A percentile compares a stretch with the other conserved stretches of the same genome.
Conservation (phyloP, 176 grass and related monocot species). For the Bothriochloa decipiens region DNA sequence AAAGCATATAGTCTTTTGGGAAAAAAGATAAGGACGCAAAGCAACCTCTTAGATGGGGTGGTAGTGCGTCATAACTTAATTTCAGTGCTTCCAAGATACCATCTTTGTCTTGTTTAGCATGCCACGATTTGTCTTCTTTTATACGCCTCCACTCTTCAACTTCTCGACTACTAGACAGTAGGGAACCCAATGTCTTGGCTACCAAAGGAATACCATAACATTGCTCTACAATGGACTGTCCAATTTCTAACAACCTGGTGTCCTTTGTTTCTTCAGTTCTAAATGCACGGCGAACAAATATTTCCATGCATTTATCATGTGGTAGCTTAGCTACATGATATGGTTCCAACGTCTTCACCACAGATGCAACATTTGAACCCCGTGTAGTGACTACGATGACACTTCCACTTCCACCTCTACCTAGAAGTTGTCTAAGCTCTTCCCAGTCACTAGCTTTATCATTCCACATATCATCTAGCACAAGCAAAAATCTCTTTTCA, state of each 20-base stretch:
- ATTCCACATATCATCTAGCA: too few species aligned
- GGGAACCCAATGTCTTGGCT: constrained; percentile 14
- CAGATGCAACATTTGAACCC: too few species aligned
- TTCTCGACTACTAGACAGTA: background rate
- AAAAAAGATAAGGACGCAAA: background rate
- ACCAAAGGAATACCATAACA: constrained; percentile 8
- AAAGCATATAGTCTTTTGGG: constrained; percentile 1
- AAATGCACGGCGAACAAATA: background rate
- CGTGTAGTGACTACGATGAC: too few species aligned
- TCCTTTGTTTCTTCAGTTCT: background rate
- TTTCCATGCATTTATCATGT: background rate
- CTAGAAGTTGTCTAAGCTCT: too few species aligned
- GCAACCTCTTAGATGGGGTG: constrained; percentile 1
- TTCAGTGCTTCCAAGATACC: background rate
- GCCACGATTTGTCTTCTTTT: background rate
- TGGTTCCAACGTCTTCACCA: too few species aligned
- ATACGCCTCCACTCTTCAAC: background rate
- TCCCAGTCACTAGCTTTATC: too few species aligned
- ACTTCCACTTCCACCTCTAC: too few species aligned
- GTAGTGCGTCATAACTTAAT: background rate
- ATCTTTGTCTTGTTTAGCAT: background rate
- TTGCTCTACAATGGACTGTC: background rate
- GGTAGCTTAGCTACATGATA: too few species aligned
- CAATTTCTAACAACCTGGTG: background rate
- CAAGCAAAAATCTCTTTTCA: too few species aligned